Evolutionary conservation across 192 early-diverging fungal species (phyloP).

Genomic region (Backusella psychrophila): DNA sequence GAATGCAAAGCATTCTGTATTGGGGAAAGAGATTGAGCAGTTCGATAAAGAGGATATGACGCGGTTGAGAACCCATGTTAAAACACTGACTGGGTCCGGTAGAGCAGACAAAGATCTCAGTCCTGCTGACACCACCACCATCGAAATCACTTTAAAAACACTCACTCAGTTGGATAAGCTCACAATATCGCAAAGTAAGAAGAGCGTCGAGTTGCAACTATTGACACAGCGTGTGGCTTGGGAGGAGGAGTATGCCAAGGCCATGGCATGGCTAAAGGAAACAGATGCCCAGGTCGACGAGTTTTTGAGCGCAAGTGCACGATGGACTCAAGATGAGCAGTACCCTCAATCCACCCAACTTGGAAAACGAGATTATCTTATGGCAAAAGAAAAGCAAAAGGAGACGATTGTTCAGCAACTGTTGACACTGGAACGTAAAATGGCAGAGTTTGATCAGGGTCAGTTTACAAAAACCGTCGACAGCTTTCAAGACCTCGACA

Average conservation of each 20-base stretch:
- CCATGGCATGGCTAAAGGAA: constrained; percentile 24
- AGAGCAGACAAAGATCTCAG: constrained; percentile 32
- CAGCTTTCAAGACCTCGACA: constrained; percentile 38
- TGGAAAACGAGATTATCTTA: not conserved
- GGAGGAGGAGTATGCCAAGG: constrained; percentile 35
- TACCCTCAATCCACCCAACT: not conserved
- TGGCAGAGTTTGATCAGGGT: constrained; percentile 34
- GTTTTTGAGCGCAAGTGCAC: constrained; percentile 24
- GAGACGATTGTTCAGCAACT: constrained; percentile 20
- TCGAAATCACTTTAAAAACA: constrained; percentile 44
- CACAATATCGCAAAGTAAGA: constrained; percentile 28
- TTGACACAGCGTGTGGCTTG: constrained; percentile 34
- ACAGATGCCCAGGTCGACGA: constrained; percentile 20
- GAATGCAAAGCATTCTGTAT: constrained; percentile 29
- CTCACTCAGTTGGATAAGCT: constrained; percentile 39
- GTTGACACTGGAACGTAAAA: constrained; percentile 22
- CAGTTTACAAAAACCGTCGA: constrained; percentile 29
- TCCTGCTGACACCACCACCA: constrained; percentile 48
- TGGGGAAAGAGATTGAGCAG: constrained; percentile 39
- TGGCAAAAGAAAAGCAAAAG: constrained; percentile 10
- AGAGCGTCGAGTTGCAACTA: constrained; percentile 27
- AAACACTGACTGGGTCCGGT: constrained; percentile 31
- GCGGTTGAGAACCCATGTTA: constrained; percentile 43
- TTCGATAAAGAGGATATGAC: constrained; percentile 46
- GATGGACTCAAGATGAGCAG: constrained; percentile 16